Evolutionary conservation across 2,329 filamentous ascomycete species (phyloP), one percentile per base, ranked within the genome.

Genomic region (Neobulgaria alba): DNA sequence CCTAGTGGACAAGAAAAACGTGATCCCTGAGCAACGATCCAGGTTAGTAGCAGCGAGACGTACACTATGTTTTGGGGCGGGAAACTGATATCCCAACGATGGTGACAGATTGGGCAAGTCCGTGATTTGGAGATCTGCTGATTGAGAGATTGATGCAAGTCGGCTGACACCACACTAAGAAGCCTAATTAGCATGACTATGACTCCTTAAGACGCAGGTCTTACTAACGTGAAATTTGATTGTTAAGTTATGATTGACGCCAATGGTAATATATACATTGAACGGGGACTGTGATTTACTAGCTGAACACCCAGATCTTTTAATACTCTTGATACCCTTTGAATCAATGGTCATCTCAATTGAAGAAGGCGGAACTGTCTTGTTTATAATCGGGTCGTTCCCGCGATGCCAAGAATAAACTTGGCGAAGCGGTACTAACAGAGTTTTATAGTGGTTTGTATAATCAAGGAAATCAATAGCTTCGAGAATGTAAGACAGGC

Each of bases 11-110:
- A 38, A 38, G 36, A 38, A 38, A 20, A 38, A 38, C 26, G 36
- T 38, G 36, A 38, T 38, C 29, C 36, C 36, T 32, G 36, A 38
- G 36, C 36, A 38, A 38, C 29, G 36, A 20, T 38, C 36, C 26
- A 38, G 36, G 36, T 38, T 38, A 26, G 36, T 38, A 38, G 36
- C 36, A 38, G 36, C 36, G 26, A 38, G 36, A 38, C 36, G 36
- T 31, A 38, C 16, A 38, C 36, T 15, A 38, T 38, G 36, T 30
- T 18, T 38, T 18, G 36, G 36, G 36, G 36, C 36, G 36, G 36
- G 36, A 38, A 38, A 38, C 17, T 38, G 21, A 32, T 30, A 38
- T 26, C 36, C 36, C 17, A 32, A 32, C 18, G 36, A 38, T 38
- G 36, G 36, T 32, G 26, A 38, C 17, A 38, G 36, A 32, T 38